Conservation (phyloP, 2,329 filamentous ascomycete species). For the Apiospora marii region DNA sequence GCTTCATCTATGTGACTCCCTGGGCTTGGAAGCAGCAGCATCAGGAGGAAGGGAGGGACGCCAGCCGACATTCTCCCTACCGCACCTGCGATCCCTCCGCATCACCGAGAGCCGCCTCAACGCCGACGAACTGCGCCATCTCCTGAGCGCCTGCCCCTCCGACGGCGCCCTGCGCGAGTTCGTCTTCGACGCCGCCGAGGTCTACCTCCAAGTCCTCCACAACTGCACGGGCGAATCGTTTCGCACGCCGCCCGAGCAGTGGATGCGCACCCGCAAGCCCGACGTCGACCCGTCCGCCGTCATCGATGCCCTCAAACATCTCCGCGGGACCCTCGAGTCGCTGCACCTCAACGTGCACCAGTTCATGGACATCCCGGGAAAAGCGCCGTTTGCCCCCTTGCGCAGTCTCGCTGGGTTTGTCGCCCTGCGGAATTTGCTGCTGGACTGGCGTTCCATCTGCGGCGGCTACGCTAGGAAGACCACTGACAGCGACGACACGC, state of each 20-base stretch:
- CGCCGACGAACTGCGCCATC: background rate
- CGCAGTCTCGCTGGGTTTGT: background rate
- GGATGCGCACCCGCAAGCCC: background rate
- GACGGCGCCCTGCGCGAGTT: background rate
- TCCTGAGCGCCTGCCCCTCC: background rate
- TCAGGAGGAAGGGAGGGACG: too few relatives aligned
- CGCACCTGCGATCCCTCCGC: background rate
- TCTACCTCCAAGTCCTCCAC: background rate
- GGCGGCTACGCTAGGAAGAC: background rate
- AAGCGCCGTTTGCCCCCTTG: background rate
- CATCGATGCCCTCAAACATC: background rate
- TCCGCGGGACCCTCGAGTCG: background rate
- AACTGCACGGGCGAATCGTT: too few relatives aligned
- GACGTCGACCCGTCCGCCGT: background rate
- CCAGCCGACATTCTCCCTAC: background rate
- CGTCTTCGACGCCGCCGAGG: background rate
- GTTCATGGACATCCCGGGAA: background rate
- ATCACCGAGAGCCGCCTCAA: background rate
- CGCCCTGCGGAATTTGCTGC: background rate
- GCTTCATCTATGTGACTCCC: background rate
- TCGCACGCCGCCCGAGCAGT: too few relatives aligned
- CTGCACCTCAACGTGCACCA: background rate
- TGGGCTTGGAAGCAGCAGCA: too few relatives aligned
- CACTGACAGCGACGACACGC: background rate
- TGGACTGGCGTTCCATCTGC: constrained; percentile 1